Evolutionary conservation across 2,329 filamentous ascomycete genomes (phyloP), one percentile per base, ranked within the genome.

Genomic region (Phialemoniopsis sp.): DNA sequence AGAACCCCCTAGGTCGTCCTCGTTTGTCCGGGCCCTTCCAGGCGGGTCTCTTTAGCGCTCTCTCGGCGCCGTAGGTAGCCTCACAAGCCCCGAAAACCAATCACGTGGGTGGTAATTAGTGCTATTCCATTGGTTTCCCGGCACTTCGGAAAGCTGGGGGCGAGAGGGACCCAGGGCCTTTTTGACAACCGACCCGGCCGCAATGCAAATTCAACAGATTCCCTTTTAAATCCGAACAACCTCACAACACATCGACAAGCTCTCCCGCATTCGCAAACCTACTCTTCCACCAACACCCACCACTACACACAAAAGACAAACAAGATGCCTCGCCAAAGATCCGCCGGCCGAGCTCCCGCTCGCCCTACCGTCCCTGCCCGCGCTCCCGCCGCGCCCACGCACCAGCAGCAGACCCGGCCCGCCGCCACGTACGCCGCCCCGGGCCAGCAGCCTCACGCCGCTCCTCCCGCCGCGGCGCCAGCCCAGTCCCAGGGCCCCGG

Each of bases 401-500:
- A 59, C 39, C 70, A 74, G 56, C 80, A 85, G 65, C 82, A 85
- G 62, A 71, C 70, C 57, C 78, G 86, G 51, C 80, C 85, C 59
- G 79, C 86, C 52, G 75, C 85, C 42, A 87, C 88, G 48, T 77
- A 84, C 46, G 67, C 72, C 39, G 62, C 71, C 55, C 64, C 45
- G 45, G 57, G 37, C 13, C 37, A 41, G 29, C 55, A 57, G 41
- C 57, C 78, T 40, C 73, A 78, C 37, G 72, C 72, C 43, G 61
- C 66, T 38, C 65, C 67, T 36, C 64, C 68, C 18, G 57, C 66
- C 29, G 58, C 66, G 38, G 62, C 72, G 34, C 63, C 66, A 39
- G 63, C 73, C 45, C 66, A 73, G 36, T 76, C 78, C 39, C 75
- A 84, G 50, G 87, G 89, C 19, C 83, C 89, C 5, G 91, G 93